Evolutionary conservation across 805 yeast species (phyloP), one percentile per base, ranked within the genome.

Genomic region (Myxozyma melibiosi): DNA sequence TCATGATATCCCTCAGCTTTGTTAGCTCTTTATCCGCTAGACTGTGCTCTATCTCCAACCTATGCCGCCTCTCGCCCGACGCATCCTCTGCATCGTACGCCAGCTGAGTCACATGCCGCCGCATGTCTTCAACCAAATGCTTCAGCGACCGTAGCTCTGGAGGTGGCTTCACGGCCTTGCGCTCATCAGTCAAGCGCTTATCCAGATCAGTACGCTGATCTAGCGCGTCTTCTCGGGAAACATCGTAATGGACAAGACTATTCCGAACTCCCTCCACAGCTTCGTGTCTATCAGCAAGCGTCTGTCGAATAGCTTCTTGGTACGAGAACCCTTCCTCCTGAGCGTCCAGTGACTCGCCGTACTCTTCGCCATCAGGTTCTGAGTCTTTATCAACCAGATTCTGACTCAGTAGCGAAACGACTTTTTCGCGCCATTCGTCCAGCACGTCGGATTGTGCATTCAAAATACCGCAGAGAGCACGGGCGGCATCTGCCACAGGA

Each of bases 341-440:
- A 45, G 81, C 84, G 40, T 82, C 81, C 47, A 92, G 74, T 0
- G 96, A 84, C 3, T 79, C 80, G 11, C 82, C 84, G 70, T 91
- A 94, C 66, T 90, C 97, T 48, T 83, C 86, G 13, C 91, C 90
- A 51, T 84, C 83, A 2, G 84, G 83, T 39, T 75, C 77, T 0
- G 71, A 70, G 7, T 72, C 74, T n/a, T 71, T 64, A 49, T 83
- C 85, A 38, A 81, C 72, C 5, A 87, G 74, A 0, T 83, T 83
- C n/a, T 74, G 74, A 34, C 73, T 67, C 46, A 88, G 71, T 13
- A 82, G 68, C 1, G 62, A 63, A 3, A 71, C 65, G 51, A 85
- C 68, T 14, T 77, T 73, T 0, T 66, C 66, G 56, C 82, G 67
- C 85, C 87, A 82, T 4, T 67, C 65, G 63, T 84, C 84, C 16